These are phyloP conservation scores for Holtermannia corniformis DNA, from an alignment of 768 basidiomycete species.

Conservation along the genomic window DNA sequence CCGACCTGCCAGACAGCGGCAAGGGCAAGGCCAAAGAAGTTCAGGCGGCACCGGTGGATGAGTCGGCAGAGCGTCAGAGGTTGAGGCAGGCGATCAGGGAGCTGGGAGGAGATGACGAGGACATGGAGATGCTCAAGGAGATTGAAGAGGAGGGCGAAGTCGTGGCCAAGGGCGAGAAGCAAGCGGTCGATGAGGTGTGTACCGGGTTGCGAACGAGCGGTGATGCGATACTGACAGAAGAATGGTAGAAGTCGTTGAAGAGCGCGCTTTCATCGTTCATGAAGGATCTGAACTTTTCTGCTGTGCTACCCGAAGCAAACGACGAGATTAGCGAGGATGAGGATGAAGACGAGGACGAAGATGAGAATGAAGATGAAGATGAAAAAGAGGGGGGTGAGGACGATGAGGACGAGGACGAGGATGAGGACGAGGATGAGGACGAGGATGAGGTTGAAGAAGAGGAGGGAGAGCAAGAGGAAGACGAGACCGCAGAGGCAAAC, in stretches of 20 bases:
- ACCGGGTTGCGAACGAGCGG: neutral
- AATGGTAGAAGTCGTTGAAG: constrained; percentile 27
- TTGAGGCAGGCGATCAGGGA: constrained; percentile 34
- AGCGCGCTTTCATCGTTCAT: constrained; percentile 37
- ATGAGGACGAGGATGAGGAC: constrained; percentile 27
- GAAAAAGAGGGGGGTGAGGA: constrained; percentile 47
- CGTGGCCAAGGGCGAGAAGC: constrained; percentile 2
- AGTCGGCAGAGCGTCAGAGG: constrained; percentile 8
- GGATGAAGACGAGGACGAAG: constrained; percentile 38
- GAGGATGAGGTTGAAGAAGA: constrained; percentile 16
- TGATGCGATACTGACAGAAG: neutral
- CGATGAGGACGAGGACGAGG: constrained; percentile 17
- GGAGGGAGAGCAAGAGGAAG: constrained; percentile 7
- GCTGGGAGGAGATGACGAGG: constrained; percentile 39
- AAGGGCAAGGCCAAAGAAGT: neutral
- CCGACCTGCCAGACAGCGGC: neutral
- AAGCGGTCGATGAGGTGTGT: constrained; percentile 7
- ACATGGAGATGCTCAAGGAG: constrained; percentile 32
- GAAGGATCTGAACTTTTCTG: constrained; percentile 35
- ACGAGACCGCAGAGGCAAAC: constrained; percentile 8
- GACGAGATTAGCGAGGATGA: constrained; percentile 12
- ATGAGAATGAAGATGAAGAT: constrained; percentile 38
- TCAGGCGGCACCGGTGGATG: too few relatives aligned
- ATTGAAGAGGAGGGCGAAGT: constrained; percentile 33
- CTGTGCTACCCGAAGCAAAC: constrained; percentile 6